Evolutionary conservation across 768 basidiomycete species (phyloP).

Genomic region (Termitomyces eurrhizus): DNA sequence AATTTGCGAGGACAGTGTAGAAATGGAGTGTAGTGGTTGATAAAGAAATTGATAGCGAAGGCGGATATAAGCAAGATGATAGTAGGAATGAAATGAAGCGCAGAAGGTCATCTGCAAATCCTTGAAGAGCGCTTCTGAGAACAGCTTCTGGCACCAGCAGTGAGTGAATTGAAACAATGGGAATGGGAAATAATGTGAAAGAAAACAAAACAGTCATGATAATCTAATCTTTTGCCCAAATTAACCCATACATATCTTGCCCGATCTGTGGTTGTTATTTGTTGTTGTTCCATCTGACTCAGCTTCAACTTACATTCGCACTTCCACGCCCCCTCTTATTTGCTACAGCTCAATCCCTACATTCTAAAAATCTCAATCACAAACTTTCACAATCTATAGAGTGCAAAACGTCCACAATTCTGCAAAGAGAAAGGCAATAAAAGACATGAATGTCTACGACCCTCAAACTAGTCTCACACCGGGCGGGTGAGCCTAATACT

Average conservation of each 20-base stretch:
- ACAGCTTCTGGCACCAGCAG: no score
- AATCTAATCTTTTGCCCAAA: no score
- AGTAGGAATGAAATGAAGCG: constrained; percentile 67
- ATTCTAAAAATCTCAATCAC: constrained; percentile 4
- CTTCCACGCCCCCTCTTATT: no score
- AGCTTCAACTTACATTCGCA: no score
- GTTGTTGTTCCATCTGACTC: no score
- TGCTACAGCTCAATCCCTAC: neutral
- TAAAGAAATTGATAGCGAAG: constrained; percentile 44
- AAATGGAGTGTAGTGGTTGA: constrained; percentile 56
- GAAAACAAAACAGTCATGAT: no score
- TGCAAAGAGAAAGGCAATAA: neutral
- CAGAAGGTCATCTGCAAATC: constrained; percentile 60
- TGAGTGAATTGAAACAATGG: no score
- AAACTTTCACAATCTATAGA: neutral
- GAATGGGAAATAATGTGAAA: no score
- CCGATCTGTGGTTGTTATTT: no score
- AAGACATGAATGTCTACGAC: constrained; percentile 14
- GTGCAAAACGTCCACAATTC: neutral
- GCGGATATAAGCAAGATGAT: constrained; percentile 32
- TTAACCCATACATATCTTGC: no score
- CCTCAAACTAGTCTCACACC: constrained; percentile 5
- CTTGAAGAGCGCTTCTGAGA: constrained; percentile 35
- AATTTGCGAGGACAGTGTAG: constrained; percentile 64
- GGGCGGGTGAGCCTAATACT: constrained; percentile 8